Conservation (phyloP, 148 eudicot species). For the Rheum nobile region DNA sequence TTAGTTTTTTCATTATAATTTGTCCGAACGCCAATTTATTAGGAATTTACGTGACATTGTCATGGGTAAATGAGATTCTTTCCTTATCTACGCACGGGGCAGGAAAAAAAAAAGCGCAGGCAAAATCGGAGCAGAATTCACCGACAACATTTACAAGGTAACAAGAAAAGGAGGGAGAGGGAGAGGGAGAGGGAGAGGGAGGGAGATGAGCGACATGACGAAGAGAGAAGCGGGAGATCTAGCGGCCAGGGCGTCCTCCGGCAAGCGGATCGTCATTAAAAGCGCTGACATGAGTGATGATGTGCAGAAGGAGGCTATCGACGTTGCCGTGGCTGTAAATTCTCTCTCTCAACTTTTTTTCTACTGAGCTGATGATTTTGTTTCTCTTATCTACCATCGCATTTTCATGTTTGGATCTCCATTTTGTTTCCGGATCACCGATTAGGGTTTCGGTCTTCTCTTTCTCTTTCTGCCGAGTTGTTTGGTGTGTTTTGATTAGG, state of each 20-base stretch:
- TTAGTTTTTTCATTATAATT: no score
- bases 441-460: not conserved
- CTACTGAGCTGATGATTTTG: not conserved
- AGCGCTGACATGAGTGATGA: constrained; percentile 83
- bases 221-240: constrained; percentile 14
- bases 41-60: no score
- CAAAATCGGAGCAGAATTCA: not conserved
- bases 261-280: constrained; percentile 51
- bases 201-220: constrained; percentile 33
- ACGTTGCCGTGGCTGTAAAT: constrained; percentile 57
- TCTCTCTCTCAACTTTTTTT: constrained; percentile 1
- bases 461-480: not conserved
- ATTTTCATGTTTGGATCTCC: not conserved
- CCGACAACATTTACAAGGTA: not conserved
- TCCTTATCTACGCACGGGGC: no score
- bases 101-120: not conserved
- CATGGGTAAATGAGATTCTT: no score
- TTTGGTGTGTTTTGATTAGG: not conserved
- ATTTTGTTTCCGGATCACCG: not conserved
- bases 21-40: no score
- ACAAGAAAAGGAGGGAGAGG: not conserved
- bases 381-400: not conserved
- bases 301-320: constrained; percentile 71
- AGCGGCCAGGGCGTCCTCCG: constrained; percentile 34
- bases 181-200: not conserved